Conservation (phyloP, 176 grass and related monocot species). For the Thalia dealbata region DNA sequence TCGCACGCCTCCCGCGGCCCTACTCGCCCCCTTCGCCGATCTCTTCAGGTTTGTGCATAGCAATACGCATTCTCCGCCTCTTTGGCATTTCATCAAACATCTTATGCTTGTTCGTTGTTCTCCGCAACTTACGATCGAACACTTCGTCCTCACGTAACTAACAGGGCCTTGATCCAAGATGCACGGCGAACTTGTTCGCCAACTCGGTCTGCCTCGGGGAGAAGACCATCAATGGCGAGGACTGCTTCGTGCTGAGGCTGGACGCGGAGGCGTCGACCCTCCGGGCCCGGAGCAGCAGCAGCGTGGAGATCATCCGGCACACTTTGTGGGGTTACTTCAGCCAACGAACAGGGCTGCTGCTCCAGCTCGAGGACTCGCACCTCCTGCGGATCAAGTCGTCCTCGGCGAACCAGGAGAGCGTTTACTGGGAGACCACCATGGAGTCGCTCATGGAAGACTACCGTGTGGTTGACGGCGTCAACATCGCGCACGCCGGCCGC, state of each 20-base stretch:
- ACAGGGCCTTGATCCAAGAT: slow-evolving; percentile 20
- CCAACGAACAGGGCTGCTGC: slow-evolving; percentile 14
- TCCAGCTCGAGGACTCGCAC: slow-evolving; percentile 23
- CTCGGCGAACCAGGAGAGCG: not conserved
- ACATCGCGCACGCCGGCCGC: slow-evolving; percentile 22
- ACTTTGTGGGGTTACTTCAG: slow-evolving; percentile 22
- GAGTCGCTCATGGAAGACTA: slow-evolving; percentile 21
- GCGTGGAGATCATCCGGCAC: slow-evolving; percentile 20
- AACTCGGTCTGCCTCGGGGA: slow-evolving; percentile 12
- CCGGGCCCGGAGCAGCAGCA: slow-evolving; percentile 13
- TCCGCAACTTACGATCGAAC: no score
- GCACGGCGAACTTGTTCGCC: slow-evolving; percentile 21
- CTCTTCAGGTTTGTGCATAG: slow-evolving; percentile 51
- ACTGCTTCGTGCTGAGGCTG: slow-evolving; percentile 19
- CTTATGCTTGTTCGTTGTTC: no score
- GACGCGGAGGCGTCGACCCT: slow-evolving; percentile 14
- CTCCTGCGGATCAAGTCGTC: slow-evolving; percentile 9
- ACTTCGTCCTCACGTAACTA: no score
- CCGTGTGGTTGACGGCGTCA: slow-evolving; percentile 16
- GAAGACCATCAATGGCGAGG: slow-evolving; percentile 19
- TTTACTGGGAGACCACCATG: slow-evolving; percentile 24
- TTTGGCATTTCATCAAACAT: no score
- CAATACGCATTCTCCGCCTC: no score
- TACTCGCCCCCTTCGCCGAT: slow-evolving; percentile 80
- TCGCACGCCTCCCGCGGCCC: slow-evolving; percentile 90